Conservation (phyloP, 2,329 filamentous ascomycete species). For the Orbilia blumenaviensis region DNA sequence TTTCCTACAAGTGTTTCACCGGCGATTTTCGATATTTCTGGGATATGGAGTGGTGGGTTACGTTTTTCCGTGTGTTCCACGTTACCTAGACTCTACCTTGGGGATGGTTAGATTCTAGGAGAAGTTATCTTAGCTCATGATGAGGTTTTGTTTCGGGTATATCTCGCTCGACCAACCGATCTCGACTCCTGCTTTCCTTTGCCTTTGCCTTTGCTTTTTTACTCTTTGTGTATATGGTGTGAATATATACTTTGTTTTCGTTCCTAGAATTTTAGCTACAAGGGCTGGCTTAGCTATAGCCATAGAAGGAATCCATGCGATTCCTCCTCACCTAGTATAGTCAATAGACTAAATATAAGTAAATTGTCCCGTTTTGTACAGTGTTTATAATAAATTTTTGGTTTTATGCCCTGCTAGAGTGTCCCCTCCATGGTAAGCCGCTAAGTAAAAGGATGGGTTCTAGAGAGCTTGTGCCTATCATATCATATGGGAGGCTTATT, state of each 20-base stretch:
- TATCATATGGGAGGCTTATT: too few species aligned
- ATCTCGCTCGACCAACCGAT: not conserved
- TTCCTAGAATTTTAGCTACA: not conserved
- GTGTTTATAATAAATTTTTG: not conserved
- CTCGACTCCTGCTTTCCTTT: not conserved
- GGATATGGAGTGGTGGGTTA: not conserved
- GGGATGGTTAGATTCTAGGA: not conserved
- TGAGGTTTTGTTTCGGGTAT: not conserved
- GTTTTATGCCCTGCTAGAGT: too few species aligned
- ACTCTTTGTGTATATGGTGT: not conserved
- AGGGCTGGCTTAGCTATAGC: too few species aligned
- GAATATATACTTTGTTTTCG: not conserved
- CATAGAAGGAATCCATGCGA: not conserved
- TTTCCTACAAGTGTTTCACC: slow-evolving; percentile 2
- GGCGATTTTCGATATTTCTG: slow-evolving; percentile 2
- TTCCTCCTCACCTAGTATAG: too few species aligned
- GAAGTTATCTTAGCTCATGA: not conserved
- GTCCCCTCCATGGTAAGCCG: too few species aligned
- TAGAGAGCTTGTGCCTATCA: too few species aligned
- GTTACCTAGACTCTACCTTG: not conserved
- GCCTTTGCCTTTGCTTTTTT: not conserved
- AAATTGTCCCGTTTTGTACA: too few species aligned
- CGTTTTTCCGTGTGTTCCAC: not conserved
- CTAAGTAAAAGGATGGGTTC: too few species aligned
- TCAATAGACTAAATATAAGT: too few species aligned